Base-by-base conservation (phyloP, 768 basidiomycete species). In the Phlebiopsis gigantea region DNA sequence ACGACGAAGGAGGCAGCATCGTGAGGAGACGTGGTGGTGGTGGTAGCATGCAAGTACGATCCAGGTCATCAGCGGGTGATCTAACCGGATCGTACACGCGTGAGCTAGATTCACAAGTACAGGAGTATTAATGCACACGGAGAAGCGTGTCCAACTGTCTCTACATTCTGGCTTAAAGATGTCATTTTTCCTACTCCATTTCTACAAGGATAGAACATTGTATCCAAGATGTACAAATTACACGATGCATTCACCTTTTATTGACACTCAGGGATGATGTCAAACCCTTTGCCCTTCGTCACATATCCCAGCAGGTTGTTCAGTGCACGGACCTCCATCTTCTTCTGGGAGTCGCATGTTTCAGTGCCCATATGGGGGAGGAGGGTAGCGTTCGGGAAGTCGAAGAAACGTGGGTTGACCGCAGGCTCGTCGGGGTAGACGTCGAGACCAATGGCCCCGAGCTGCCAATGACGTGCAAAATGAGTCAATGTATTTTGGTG, bases 341-440 rank as follows among this genome's bases (percentile, higher is more conserved):
- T 78, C 54, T 77, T 77, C 67, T 90, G 87, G 3, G 87, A 79
- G 64, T 93, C 92, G 61, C 84, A 81, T 50, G 82, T 93, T 67
- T 90, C 85, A 0, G 91, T 93, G 5, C 94, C 94, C 85, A 96
- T 86, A 69, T 96, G 94, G 0, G 94, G 94, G 22, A 97, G 77
- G 9, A 97, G 76, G 19, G 87, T 87, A 55, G 91, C 85, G 61
- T 92, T 83, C 8, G 87, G 84, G 70, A 90, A 89, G 14, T 81
- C 79, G 54, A 93, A 76, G 29, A 97, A 73, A 29, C 84, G 81
- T 6, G 89, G 86, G 63, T 93, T 87, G 42, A 93, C 83, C 43
- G 78, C 68, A 1, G 93, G 92, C 65, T 93, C 91, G 70, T 93
- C 78, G 9, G 92, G 90, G 70, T 79, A 93, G 25, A 94, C 92